A percentile compares a stretch with the other conserved stretches of the same genome.
phyloP scores from a whole-genome alignment of 139 green algal genomes.

The Mesostigma viride region DNA sequence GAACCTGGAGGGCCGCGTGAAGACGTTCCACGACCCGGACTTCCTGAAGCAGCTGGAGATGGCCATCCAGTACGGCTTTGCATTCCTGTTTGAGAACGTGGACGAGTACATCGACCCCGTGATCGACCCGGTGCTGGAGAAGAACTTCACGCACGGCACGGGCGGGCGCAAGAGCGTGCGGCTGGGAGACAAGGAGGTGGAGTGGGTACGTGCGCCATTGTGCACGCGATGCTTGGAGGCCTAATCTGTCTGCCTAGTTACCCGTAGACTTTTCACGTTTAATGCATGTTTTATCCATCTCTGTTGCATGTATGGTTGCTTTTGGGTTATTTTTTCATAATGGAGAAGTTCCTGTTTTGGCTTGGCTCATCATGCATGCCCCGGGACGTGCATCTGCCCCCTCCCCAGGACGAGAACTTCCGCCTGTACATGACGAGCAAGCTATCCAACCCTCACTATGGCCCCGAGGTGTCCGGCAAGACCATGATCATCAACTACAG shows the following conservation, averaged over 20 bases:
- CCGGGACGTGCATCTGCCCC: too few relatives aligned
- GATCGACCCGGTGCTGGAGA: constrained; percentile 78
- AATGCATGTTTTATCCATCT: too few relatives aligned
- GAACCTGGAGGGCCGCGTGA: constrained; percentile 66
- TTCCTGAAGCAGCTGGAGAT: constrained; percentile 88
- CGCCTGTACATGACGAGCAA: constrained; percentile 53
- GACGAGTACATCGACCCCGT: constrained; percentile 86
- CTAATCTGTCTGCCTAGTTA: too few relatives aligned
- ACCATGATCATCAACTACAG: constrained; percentile 60
- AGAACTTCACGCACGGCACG: constrained; percentile 42
- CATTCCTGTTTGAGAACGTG: constrained; percentile 80
- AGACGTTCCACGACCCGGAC: constrained; percentile 76
- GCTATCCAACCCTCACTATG: constrained; percentile 51
- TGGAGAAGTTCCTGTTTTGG: too few relatives aligned
- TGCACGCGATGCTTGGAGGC: not conserved
- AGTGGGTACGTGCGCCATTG: constrained; percentile 19
- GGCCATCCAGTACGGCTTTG: constrained; percentile 76
- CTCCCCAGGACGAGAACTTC: constrained; percentile 47
- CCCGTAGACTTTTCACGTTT: too few relatives aligned
- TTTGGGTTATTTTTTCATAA: too few relatives aligned
- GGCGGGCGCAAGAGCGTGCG: constrained; percentile 47
- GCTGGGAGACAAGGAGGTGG: constrained; percentile 70
- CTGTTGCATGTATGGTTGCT: too few relatives aligned
- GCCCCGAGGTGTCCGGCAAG: constrained; percentile 55
- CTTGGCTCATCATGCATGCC: too few relatives aligned